phyloP scores from a whole-genome alignment of 305 asterid species.

The Solanum hybrid region DNA sequence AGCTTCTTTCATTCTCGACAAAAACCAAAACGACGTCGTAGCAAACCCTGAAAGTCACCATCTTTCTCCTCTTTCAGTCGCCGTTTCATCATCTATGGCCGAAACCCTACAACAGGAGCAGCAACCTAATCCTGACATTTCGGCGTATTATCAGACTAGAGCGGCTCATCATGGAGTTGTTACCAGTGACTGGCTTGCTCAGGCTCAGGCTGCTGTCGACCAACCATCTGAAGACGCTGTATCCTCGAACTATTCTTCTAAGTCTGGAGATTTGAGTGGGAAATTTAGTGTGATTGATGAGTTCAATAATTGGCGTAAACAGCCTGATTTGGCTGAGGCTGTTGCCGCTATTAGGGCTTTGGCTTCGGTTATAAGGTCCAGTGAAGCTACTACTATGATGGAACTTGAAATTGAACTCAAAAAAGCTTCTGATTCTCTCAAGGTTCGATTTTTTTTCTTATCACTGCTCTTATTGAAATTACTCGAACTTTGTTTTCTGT shows the following conservation, averaged over 20 bases:
- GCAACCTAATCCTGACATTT: slow-evolving; percentile 32
- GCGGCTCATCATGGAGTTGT: slow-evolving; percentile 88
- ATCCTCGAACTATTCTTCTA: slow-evolving; percentile 6
- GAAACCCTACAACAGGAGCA: slow-evolving; percentile 27
- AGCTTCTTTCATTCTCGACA: slow-evolving; percentile 60
- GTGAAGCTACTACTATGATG: slow-evolving; percentile 86
- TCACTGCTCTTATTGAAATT: background rate
- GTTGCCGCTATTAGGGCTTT: slow-evolving; percentile 94
- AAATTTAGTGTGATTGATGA: slow-evolving; percentile 63
- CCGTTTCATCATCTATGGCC: slow-evolving; percentile 15
- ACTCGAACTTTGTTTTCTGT: background rate
- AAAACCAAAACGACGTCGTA: slow-evolving; percentile 34
- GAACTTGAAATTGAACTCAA: slow-evolving; percentile 89
- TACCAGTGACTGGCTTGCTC: slow-evolving; percentile 91
- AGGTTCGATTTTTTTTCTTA: slow-evolving; percentile 25
- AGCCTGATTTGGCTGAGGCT: slow-evolving; percentile 94
- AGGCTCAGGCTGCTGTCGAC: slow-evolving; percentile 67
- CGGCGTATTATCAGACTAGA: slow-evolving; percentile 76
- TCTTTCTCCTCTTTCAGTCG: slow-evolving; percentile 17
- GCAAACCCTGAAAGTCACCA: slow-evolving; percentile 27
- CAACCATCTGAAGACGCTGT: slow-evolving; percentile 21
- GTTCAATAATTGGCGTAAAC: slow-evolving; percentile 79
- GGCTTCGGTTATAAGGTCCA: slow-evolving; percentile 78
- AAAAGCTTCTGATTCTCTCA: slow-evolving; percentile 72
- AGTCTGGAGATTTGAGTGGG: slow-evolving; percentile 30